Conservation (phyloP, 2,329 filamentous ascomycete species). For the Arthrocladium fulminans region DNA sequence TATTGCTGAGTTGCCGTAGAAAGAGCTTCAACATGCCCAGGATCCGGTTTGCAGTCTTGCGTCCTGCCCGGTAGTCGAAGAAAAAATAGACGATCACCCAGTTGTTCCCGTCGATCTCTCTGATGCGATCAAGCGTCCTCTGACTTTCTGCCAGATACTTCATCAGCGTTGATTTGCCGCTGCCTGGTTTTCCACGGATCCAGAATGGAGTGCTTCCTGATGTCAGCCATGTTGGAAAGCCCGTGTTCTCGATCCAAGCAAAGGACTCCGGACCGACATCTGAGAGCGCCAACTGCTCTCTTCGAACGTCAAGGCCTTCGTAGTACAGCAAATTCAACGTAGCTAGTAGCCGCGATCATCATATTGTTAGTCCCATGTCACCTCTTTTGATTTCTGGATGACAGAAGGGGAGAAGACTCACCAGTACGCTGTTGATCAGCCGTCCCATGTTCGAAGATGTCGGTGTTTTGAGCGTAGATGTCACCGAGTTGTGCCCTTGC, state of each 20-base stretch:
- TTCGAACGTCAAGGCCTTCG: neutral
- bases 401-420: too few species aligned
- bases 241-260: neutral
- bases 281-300: neutral
- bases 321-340: neutral
- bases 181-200: conserved; percentile 36
- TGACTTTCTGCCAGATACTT: conserved; percentile 15
- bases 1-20: neutral
- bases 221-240: neutral
- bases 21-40: conserved; percentile 3
- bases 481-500: too few species aligned
- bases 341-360: too few species aligned
- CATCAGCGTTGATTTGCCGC: conserved; percentile 33
- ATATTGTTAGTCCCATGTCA: too few species aligned
- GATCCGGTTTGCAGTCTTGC: neutral
- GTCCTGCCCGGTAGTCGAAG: conserved; percentile 8
- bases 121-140: neutral
- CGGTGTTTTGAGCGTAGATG: too few species aligned
- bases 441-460: too few species aligned
- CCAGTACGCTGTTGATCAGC: too few species aligned
- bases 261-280: neutral
- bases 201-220: conserved; percentile 24
- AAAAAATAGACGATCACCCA: conserved; percentile 8
- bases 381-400: too few species aligned
- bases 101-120: neutral